Evolutionary conservation across 1,284 basidiomycete species (phyloP), one percentile per base, ranked within the genome.

Genomic region (Ustilago bromivora): DNA sequence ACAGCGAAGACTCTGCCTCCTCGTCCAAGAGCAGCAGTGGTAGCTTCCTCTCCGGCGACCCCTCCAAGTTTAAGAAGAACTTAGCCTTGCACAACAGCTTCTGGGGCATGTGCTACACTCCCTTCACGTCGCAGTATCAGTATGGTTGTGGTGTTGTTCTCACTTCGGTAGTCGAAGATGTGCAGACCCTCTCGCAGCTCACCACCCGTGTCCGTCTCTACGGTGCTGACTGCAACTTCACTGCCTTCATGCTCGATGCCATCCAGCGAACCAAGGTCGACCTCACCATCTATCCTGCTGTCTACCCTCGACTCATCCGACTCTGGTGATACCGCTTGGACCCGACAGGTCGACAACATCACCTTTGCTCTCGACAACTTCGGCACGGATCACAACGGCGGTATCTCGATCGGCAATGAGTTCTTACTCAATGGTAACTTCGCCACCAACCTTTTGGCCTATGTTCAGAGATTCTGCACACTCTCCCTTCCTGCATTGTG

Each of bases 201-300:
- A 74, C 71, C 40, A 58, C 51, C 23, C 62, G 66, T 23, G 71
- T 74, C 1, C 60, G 71, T 49, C 71, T 70, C 17, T 74, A 74
- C 41, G 71, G 66, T 35, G 58, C 71, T n/a, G 75, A 77, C 60
- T 77, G 75, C 75, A 74, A 74, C 62, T 62, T 69, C 52, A 74
- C 75, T 32, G 66, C 71, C 2, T 59, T 73, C 23, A 35, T 73
- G 36, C 71, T 77, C 47, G 69, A 77, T 31, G 75, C 71, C 19
- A 72, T 77, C 35, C 49, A 77, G 28, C 69, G 66, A 15, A 77
- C 75, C 35, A 77, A 77, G 66, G 58, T 59, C 57, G 66, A 77
- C 43, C 61, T 77, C 47, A 74, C 71, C 62, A 62, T 76, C 59
- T 74, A n/a, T 15, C 71, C 66, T 17, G 71, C 71, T 34, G 66